These are phyloP conservation scores for Boletus rubropictus DNA, from an alignment of 768 basidiomycete genomes.

Conservation along the genomic window DNA sequence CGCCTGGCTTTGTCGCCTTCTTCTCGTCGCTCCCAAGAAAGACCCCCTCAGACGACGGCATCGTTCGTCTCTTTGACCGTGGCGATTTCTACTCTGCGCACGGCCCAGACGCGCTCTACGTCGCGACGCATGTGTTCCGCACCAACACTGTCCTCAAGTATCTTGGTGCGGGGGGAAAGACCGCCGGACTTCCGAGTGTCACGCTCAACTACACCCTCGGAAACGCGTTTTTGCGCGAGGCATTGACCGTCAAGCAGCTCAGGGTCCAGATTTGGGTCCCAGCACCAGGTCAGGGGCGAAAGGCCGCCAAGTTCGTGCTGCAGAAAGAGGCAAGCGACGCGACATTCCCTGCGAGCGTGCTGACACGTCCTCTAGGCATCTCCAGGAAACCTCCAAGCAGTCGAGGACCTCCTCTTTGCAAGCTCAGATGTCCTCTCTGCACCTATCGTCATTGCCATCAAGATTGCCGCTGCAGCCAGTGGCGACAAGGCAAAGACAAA, in stretches of 20 bases:
- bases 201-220: constrained; percentile 72
- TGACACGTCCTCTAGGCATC: constrained; percentile 49
- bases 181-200: constrained; percentile 67
- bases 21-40: constrained; percentile 57
- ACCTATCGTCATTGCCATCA: constrained; percentile 87
- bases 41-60: constrained; percentile 66
- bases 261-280: constrained; percentile 87
- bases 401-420: constrained; percentile 82
- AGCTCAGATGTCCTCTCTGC: constrained; percentile 75
- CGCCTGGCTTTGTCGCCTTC: constrained; percentile 69
- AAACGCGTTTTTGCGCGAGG: constrained; percentile 79
- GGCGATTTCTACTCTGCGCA: constrained; percentile 84
- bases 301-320: constrained; percentile 65
- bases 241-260: constrained; percentile 83
- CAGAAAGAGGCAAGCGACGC: constrained; percentile 63
- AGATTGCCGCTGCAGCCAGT: constrained; percentile 53
- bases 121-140: constrained; percentile 76
- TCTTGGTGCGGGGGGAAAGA: constrained; percentile 61
- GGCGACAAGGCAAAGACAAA: constrained; percentile 57
- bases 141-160: constrained; percentile 93
- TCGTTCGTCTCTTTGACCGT: constrained; percentile 83
- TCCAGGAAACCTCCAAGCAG: constrained; percentile 63
- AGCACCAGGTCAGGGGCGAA: constrained; percentile 69
- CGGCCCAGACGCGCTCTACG: constrained; percentile 81
- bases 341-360: background rate